Conservation (phyloP, 1,284 basidiomycete genomes). For the Neolentinus lepideus region DNA sequence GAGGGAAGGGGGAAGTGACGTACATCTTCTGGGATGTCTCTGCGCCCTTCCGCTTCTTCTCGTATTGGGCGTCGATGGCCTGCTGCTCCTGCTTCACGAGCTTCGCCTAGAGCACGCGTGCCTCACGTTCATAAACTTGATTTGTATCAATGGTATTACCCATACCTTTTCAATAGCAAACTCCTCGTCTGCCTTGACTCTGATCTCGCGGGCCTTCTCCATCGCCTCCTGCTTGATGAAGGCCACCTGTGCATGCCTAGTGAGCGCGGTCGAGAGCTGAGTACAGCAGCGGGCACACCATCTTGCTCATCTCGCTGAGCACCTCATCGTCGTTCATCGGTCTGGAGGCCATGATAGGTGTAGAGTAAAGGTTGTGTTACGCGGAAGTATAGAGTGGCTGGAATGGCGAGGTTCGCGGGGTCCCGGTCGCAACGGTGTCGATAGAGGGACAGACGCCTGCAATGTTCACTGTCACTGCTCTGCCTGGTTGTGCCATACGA, state of each 20-base stretch:
- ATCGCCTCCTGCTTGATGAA: slow-evolving; percentile 97
- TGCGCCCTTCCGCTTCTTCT: slow-evolving; percentile 91
- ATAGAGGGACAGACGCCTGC: not conserved
- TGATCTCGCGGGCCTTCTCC: slow-evolving; percentile 95
- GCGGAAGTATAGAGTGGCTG: not conserved
- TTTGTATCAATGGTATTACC: slow-evolving; percentile 1
- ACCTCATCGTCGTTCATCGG: slow-evolving; percentile 96
- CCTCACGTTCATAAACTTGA: not conserved
- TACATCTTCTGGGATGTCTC: slow-evolving; percentile 95
- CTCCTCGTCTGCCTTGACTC: slow-evolving; percentile 94
- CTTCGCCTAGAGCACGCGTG: slow-evolving; percentile 61
- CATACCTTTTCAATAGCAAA: slow-evolving; percentile 93
- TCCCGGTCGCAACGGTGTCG: not conserved
- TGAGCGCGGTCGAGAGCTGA: not conserved
- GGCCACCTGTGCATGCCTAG: slow-evolving; percentile 54
- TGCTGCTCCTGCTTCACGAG: slow-evolving; percentile 92
- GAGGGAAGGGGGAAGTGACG: slow-evolving; percentile 19
- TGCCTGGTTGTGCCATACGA: not conserved
- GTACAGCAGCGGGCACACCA: slow-evolving; percentile 49
- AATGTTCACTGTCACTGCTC: not conserved
- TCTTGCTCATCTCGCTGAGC: slow-evolving; percentile 97
- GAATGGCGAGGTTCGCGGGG: not conserved
- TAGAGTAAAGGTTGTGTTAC: not conserved
- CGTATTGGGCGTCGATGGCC: slow-evolving; percentile 85
- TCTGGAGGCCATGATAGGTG: slow-evolving; percentile 44